These are phyloP conservation scores for Lepidium aucheri DNA, from an alignment of 345 rosid species.

Conservation along the genomic window DNA sequence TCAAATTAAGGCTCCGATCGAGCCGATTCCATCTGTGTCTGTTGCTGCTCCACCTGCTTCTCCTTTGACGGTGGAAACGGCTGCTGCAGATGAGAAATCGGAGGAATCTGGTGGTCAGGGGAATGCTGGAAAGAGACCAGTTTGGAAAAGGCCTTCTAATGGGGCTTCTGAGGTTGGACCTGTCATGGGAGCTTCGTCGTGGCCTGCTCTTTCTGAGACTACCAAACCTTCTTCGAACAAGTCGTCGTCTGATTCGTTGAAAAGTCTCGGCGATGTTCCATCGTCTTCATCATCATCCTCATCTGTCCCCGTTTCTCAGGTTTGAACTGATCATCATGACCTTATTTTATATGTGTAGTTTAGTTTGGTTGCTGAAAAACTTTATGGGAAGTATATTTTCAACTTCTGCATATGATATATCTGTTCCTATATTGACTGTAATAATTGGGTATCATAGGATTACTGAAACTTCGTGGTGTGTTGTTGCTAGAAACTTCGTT, in stretches of 20 bases:
- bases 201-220: slow-evolving; percentile 40
- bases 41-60: slow-evolving; percentile 21
- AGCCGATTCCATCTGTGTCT: slow-evolving; percentile 1
- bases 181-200: slow-evolving; percentile 34
- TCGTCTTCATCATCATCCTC: not conserved
- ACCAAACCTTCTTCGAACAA: slow-evolving; percentile 38
- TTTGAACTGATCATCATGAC: not conserved
- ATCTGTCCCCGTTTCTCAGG: slow-evolving; percentile 18
- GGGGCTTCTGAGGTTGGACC: slow-evolving; percentile 42
- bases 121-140: slow-evolving; percentile 59
- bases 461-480: not conserved
- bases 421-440: not conserved
- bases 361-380: not conserved
- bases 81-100: slow-evolving; percentile 24
- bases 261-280: slow-evolving; percentile 21
- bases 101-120: slow-evolving; percentile 26
- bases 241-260: slow-evolving; percentile 29
- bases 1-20: slow-evolving; percentile 19
- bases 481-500: not conserved
- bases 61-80: slow-evolving; percentile 16
- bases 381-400: not conserved
- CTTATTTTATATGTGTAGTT: not conserved
- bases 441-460: too few species aligned
- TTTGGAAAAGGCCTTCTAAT: slow-evolving; percentile 67
- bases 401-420: not conserved